phyloP scores from a whole-genome alignment of 2,329 filamentous ascomycete species.

The Ascosphaera acerosa region DNA sequence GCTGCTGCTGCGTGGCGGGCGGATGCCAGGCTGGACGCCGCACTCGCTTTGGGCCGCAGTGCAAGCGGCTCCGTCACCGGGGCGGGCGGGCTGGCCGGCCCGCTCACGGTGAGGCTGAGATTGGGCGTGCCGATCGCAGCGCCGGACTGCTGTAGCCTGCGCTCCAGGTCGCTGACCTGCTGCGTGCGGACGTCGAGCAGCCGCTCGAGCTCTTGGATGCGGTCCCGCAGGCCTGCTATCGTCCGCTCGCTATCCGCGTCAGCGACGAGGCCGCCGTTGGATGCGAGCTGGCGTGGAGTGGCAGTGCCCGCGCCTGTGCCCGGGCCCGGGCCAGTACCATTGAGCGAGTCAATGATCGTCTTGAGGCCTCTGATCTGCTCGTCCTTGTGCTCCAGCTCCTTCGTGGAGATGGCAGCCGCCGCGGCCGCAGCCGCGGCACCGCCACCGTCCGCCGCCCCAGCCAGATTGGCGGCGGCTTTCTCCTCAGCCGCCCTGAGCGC shows the following conservation, averaged over 20 bases:
- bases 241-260: slow-evolving; percentile 30
- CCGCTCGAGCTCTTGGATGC: slow-evolving; percentile 51
- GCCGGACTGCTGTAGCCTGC: slow-evolving; percentile 29
- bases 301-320: slow-evolving; percentile 6
- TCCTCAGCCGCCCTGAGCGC: slow-evolving; percentile 28
- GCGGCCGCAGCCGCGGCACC: too few relatives aligned
- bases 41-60: slow-evolving; percentile 9
- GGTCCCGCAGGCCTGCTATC: slow-evolving; percentile 43
- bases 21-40: slow-evolving; percentile 1
- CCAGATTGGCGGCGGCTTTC: slow-evolving; percentile 18
- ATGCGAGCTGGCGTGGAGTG: too few relatives aligned
- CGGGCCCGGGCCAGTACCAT: slow-evolving; percentile 27
- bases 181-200: slow-evolving; percentile 45
- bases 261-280: slow-evolving; percentile 11
- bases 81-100: slow-evolving; percentile 10
- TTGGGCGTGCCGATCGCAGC: slow-evolving; percentile 5
- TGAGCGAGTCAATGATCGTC: slow-evolving; percentile 90
- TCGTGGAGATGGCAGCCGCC: slow-evolving; percentile 22
- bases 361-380: slow-evolving; percentile 94
- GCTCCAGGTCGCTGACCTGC: slow-evolving; percentile 66
- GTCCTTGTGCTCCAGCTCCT: slow-evolving; percentile 78
- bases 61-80: slow-evolving; percentile 12
- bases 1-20: slow-evolving; percentile 3
- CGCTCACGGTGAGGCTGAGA: slow-evolving; percentile 15
- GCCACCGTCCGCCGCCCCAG: slow-evolving; percentile 4